Base-by-base conservation (phyloP, 257 asterid genomes). In the Eustoma russellianum region DNA sequence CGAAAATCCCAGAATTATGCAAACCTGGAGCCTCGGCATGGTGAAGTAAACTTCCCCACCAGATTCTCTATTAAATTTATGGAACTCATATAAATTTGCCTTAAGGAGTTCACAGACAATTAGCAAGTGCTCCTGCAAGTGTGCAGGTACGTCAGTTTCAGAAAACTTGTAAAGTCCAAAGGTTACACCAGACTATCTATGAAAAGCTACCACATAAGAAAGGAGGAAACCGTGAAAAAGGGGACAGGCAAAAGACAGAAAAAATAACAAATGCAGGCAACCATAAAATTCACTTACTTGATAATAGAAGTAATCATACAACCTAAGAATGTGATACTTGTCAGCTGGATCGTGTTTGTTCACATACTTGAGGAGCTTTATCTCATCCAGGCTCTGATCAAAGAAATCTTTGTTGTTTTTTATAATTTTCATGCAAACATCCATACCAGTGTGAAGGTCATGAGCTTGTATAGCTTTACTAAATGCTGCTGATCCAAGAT, bases 381-480 rank as follows among this genome's bases (percentile, higher is more conserved):
- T 92, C 74, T 92, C 99, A 63, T 92, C 99, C 62, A 92, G 97
- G 82, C 97, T 88, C 78, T 92, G 99, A 70, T 92, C 99, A 35
- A 88, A 92, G 63, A 92, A 92, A 67, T 92, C 97, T 70, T 92
- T 92, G 76, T 92, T 92, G 80, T 88, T 92, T 85, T 92, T 92
- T 63, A 92, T 92, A 63, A 92, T 85, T 76, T 92, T 88, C 71
- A 92, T 91, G 61, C 99, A 92, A 7, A 92, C 97, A 77, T 92
- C 99, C 93, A 92, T 88, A 75, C 97, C 99, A 57, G 97, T 85
- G 70, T 92, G 99, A 77, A 92, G 81, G 71, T 92, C 99, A 56
- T 92, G 99, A 33, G 99, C 99, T 83, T 92, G 99, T 60, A 92
- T 85, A 68, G 97, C 99, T 79, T 92, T 92, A 80, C 99, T 92